These are phyloP conservation scores for Claviceps lovelessii DNA, from an alignment of 2,329 filamentous ascomycete genomes.

Conservation along the genomic window DNA sequence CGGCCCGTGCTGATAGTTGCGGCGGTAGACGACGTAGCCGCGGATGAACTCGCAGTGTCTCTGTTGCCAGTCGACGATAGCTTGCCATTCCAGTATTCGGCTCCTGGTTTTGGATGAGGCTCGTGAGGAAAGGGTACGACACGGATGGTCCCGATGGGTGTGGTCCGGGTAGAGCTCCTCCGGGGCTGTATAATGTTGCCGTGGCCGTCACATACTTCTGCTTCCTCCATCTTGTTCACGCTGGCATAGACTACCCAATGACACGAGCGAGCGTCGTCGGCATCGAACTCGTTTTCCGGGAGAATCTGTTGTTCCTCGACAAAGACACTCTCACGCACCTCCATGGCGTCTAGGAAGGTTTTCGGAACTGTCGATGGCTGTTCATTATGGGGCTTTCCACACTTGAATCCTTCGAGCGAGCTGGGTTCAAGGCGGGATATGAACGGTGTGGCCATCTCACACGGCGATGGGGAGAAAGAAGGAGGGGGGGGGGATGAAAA, in stretches of 20 bases:
- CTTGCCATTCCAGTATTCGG: slow-evolving; percentile 31
- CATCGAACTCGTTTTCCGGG: slow-evolving; percentile 60
- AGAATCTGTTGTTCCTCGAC: slow-evolving; percentile 44
- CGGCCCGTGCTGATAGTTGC: slow-evolving; percentile 9
- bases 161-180: slow-evolving; percentile 28
- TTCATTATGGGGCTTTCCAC: slow-evolving; percentile 21
- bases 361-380: slow-evolving; percentile 35
- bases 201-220: slow-evolving; percentile 29
- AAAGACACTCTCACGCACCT: slow-evolving; percentile 46
- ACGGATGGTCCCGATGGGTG: slow-evolving; percentile 59
- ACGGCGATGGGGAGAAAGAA: not conserved
- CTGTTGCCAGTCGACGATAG: slow-evolving; percentile 19
- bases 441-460: slow-evolving; percentile 34
- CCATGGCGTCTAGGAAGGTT: slow-evolving; percentile 50
- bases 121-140: slow-evolving; percentile 69
- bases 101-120: slow-evolving; percentile 42
- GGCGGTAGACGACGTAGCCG: slow-evolving; percentile 1
- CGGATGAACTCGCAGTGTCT: not conserved
- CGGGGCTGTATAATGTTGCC: slow-evolving; percentile 27
- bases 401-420: slow-evolving; percentile 34
- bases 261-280: slow-evolving; percentile 63
- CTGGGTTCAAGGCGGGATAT: slow-evolving; percentile 33
- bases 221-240: slow-evolving; percentile 32
- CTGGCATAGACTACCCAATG: slow-evolving; percentile 80
- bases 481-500: too few species aligned